Conservation (phyloP, 2,329 filamentous ascomycete species). For the Capronia coronata region DNA sequence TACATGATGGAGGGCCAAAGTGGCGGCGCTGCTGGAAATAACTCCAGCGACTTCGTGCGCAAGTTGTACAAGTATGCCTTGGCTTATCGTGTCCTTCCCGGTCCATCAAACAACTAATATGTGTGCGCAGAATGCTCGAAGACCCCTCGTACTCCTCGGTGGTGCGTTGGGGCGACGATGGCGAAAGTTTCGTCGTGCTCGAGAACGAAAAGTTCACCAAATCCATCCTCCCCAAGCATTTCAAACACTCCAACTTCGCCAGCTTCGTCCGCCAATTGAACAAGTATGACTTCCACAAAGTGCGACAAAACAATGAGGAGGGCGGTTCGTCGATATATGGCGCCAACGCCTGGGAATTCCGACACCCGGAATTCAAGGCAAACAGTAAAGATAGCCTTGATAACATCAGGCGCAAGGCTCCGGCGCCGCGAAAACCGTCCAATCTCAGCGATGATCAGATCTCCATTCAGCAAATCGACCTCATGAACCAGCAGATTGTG, state of each 20-base stretch:
- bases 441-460: constrained; percentile 66
- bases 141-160: constrained; percentile 88
- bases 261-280: constrained; percentile 94
- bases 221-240: constrained; percentile 92
- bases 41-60: constrained; percentile 95
- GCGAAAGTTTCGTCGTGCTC: constrained; percentile 92
- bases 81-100: constrained; percentile 4
- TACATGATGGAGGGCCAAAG: constrained; percentile 21
- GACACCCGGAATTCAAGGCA: constrained; percentile 89
- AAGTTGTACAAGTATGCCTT: constrained; percentile 91
- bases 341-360: constrained; percentile 87
- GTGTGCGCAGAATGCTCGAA: constrained; percentile 72
- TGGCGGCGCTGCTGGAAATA: constrained; percentile 53
- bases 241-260: constrained; percentile 98
- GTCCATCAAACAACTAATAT: constrained; percentile 7
- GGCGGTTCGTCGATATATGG: constrained; percentile 76
- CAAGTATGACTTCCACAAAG: constrained; percentile 98
- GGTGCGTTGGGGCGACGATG: constrained; percentile 90
- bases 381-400: constrained; percentile 96
- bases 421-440: constrained; percentile 71
- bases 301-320: constrained; percentile 83
- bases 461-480: constrained; percentile 78
- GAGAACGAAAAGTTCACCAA: constrained; percentile 99
- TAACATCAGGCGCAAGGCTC: constrained; percentile 92
- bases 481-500: constrained; percentile 79